These are phyloP conservation scores for Globisporangium rhizosaccharum DNA, from an alignment of 352 stramenopile species.

Conservation along the genomic window DNA sequence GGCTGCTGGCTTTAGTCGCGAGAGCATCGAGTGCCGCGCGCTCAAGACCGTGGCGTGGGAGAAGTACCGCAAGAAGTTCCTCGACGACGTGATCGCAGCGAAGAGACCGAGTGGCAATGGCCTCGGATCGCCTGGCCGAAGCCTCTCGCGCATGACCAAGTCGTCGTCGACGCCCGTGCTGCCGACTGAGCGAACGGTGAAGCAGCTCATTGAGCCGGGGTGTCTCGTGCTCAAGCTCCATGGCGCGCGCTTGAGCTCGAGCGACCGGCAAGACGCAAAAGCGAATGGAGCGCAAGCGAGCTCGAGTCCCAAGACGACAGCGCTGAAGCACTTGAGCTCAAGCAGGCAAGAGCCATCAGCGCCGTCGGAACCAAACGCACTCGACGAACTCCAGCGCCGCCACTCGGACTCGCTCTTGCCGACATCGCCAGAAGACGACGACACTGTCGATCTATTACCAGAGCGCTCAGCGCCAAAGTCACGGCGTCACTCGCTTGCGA, in stretches of 20 bases:
- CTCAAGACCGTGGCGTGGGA: conserved; percentile 79
- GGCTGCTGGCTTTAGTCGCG: conserved; percentile 41
- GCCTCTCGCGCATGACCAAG: conserved; percentile 16
- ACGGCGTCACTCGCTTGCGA: too few relatives aligned
- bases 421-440: neutral
- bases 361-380: neutral
- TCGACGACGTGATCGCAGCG: conserved; percentile 33
- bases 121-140: conserved; percentile 13
- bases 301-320: neutral
- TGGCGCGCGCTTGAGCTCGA: conserved; percentile 5
- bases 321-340: neutral
- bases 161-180: conserved; percentile 31
- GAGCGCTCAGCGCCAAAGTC: too few relatives aligned
- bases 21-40: conserved; percentile 64
- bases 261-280: neutral
- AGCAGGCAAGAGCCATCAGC: neutral
- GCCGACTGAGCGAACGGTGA: conserved; percentile 10
- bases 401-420: conserved; percentile 5
- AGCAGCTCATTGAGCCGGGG: conserved; percentile 31
- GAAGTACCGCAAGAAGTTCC: conserved; percentile 62
- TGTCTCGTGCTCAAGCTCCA: conserved; percentile 29
- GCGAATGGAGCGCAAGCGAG: neutral
- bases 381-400: conserved; percentile 6
- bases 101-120: conserved; percentile 13
- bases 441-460: neutral